Percentiles rank a stretch among this genome's conserved stretches.
Evolutionary conservation across 805 yeast species (phyloP).

Genomic region (Candida xyloterini): DNA sequence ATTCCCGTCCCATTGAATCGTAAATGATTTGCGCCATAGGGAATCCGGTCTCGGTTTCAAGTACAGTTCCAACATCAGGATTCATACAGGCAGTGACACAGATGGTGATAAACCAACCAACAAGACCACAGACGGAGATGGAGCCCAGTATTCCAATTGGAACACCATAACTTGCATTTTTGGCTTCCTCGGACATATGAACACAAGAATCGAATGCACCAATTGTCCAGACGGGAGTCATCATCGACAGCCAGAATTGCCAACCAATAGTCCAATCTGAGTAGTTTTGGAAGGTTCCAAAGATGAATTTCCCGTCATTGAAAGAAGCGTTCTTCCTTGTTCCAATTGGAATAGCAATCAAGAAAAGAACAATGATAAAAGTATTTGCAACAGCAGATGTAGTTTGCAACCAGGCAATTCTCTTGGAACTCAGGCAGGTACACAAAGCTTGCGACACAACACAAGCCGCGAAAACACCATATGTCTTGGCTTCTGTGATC

Average conservation of each 20-base stretch:
- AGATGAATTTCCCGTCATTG: constrained; percentile 52
- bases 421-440: constrained; percentile 55
- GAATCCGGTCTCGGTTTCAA: constrained; percentile 49
- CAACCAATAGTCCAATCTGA: constrained; percentile 61
- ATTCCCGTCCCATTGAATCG: constrained; percentile 59
- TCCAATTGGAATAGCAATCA: constrained; percentile 67
- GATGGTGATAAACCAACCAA: constrained; percentile 57
- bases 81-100: constrained; percentile 54
- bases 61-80: constrained; percentile 40
- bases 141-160: constrained; percentile 65
- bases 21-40: constrained; percentile 64
- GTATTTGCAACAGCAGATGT: constrained; percentile 55
- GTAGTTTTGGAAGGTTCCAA: constrained; percentile 48
- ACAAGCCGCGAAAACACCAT: constrained; percentile 67
- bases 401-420: constrained; percentile 58
- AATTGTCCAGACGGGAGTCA: constrained; percentile 74
- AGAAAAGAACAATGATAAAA: constrained; percentile 48
- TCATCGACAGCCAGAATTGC: constrained; percentile 44
- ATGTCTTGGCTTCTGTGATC: constrained; percentile 50
- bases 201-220: constrained; percentile 72
- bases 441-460: constrained; percentile 48
- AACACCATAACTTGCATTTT: constrained; percentile 57
- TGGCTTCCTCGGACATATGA: constrained; percentile 71
- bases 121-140: constrained; percentile 51
- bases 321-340: constrained; percentile 41